phyloP scores from a whole-genome alignment of 805 yeast genomes.

The Starmerella vaccinii region DNA sequence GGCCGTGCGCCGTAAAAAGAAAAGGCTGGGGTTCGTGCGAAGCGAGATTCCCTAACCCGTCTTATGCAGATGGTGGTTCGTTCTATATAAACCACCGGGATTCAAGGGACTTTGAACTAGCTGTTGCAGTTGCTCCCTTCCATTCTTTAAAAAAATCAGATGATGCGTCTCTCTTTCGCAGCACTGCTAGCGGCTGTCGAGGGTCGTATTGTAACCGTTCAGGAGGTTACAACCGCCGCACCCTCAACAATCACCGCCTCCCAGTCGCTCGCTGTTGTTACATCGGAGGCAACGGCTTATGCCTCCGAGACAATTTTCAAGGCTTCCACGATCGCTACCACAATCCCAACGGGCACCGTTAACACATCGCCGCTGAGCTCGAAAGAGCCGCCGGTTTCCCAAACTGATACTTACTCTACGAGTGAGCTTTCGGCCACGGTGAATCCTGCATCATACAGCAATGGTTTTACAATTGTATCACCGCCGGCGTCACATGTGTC shows the following conservation, averaged over 20 bases:
- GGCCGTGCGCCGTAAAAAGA: background rate
- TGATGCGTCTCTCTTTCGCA: background rate
- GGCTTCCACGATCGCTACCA: conserved; percentile 29
- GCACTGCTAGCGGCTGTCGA: conserved; percentile 12
- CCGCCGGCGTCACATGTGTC: background rate
- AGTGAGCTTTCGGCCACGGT: conserved; percentile 27
- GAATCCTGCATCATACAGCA: conserved; percentile 29
- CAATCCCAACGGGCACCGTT: conserved; percentile 29
- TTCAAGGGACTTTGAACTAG: background rate
- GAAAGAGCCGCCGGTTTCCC: conserved; percentile 30
- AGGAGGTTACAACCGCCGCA: conserved; percentile 17
- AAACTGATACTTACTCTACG: conserved; percentile 28
- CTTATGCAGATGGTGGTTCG: conserved; percentile 1
- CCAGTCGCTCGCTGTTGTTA: conserved; percentile 13
- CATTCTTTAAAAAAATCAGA: background rate
- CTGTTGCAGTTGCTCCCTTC: background rate
- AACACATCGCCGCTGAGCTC: conserved; percentile 29
- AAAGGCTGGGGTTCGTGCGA: conserved; percentile 5
- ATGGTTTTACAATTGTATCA: conserved; percentile 13
- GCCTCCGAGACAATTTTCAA: conserved; percentile 27
- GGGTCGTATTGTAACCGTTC: conserved; percentile 21
- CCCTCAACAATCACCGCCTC: conserved; percentile 18
- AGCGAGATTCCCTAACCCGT: background rate
- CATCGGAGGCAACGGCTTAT: conserved; percentile 19
- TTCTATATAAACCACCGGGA: background rate